A percentile compares a stretch with the other conserved stretches of the same genome.
These are phyloP conservation scores for Collybia sordida DNA, from an alignment of 768 basidiomycete species.

Conservation along the genomic window DNA sequence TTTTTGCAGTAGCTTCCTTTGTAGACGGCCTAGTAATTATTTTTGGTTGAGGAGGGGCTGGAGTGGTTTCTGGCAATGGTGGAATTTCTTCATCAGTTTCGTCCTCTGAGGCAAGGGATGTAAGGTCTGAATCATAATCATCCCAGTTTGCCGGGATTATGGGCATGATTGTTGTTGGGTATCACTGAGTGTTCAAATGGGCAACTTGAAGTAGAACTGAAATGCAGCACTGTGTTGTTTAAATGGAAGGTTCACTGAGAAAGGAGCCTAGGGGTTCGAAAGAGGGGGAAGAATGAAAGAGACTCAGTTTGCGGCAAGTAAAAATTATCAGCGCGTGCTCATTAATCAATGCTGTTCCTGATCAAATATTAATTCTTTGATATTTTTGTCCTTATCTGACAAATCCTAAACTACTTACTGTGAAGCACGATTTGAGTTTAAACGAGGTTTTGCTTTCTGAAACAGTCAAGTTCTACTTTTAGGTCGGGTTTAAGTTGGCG, in stretches of 20 bases:
- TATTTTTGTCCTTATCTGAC: too few relatives aligned
- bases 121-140: conserved; percentile 44
- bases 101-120: conserved; percentile 43
- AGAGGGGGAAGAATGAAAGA: background rate
- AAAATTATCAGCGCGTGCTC: too few relatives aligned
- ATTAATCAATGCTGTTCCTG: background rate
- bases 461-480: too few relatives aligned
- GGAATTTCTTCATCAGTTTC: conserved; percentile 29
- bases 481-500: too few relatives aligned
- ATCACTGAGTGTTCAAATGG: background rate
- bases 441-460: too few relatives aligned
- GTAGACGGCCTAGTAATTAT: conserved; percentile 10
- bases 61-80: conserved; percentile 2
- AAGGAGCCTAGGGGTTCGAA: background rate
- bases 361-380: too few relatives aligned
- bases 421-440: too few relatives aligned
- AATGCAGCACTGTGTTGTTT: too few relatives aligned
- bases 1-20: conserved; percentile 15
- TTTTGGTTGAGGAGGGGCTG: background rate
- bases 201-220: background rate
- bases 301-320: background rate
- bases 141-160: background rate
- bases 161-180: background rate
- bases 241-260: background rate
- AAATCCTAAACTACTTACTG: too few relatives aligned